Evolutionary conservation across 2,329 filamentous ascomycete genomes (phyloP).

Genomic region (Colletotrichum viniferum): DNA sequence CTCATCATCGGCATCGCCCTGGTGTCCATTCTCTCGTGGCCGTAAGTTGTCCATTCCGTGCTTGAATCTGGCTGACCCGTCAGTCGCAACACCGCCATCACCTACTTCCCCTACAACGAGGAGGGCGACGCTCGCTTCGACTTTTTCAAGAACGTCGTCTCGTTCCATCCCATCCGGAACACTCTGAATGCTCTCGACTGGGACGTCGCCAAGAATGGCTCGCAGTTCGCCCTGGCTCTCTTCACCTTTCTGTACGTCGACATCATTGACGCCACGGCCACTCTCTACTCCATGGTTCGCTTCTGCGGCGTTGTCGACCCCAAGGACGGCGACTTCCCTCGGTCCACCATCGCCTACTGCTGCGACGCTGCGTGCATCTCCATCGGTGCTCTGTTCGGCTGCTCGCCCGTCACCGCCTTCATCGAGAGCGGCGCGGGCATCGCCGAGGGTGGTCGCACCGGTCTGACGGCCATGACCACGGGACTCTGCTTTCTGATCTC

Average conservation of each 20-base stretch:
- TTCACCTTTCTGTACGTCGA: conserved; percentile 83
- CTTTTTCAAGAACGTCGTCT: conserved; percentile 76
- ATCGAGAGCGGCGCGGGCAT: conserved; percentile 80
- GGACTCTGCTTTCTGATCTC: conserved; percentile 74
- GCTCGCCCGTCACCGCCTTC: conserved; percentile 75
- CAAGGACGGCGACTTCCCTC: conserved; percentile 80
- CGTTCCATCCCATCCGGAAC: conserved; percentile 71
- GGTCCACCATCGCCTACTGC: conserved; percentile 80
- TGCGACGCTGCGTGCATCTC: conserved; percentile 75
- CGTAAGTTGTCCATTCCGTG: conserved; percentile 48
- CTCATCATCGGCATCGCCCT: conserved; percentile 76
- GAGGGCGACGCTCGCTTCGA: conserved; percentile 69
- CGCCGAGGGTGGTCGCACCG: conserved; percentile 75
- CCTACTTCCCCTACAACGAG: conserved; percentile 71
- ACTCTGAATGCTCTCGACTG: conserved; percentile 70
- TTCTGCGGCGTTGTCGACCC: conserved; percentile 70
- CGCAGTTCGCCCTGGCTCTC: conserved; percentile 72
- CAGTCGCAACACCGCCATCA: conserved; percentile 69
- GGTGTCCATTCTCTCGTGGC: conserved; percentile 78
- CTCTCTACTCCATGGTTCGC: conserved; percentile 81
- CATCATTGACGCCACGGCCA: conserved; percentile 79
- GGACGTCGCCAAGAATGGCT: conserved; percentile 59
- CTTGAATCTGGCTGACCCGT: conserved; percentile 11
- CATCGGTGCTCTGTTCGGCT: conserved; percentile 71
- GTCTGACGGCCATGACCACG: conserved; percentile 71